A percentile compares a stretch with the other conserved stretches of the same genome.
Evolutionary conservation across 192 early-diverging fungal species (phyloP).

Genomic region (Backusella macrospora): DNA sequence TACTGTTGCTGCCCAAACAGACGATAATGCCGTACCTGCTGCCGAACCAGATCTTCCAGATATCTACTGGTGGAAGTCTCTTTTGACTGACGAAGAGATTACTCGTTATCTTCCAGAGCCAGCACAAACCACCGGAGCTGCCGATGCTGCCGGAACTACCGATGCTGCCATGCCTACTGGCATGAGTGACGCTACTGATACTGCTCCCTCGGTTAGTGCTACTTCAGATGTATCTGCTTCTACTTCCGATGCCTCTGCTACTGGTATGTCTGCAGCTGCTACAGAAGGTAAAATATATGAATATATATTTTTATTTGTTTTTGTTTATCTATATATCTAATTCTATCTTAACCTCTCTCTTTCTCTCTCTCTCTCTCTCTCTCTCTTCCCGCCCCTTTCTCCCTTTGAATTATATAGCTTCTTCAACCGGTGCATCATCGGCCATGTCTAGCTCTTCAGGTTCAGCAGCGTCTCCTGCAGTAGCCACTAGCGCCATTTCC

Average conservation of each 20-base stretch:
- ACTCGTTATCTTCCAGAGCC: not conserved
- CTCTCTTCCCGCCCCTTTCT: not conserved
- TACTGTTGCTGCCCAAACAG: not conserved
- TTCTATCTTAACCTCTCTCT: not conserved
- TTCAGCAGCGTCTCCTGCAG: not conserved
- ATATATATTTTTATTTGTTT: not conserved
- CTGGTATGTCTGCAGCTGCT: not conserved
- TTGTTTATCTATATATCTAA: too few relatives aligned
- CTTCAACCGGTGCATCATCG: slow-evolving; percentile 6
- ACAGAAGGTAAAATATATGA: not conserved
- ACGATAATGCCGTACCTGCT: not conserved
- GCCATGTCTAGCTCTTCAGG: not conserved
- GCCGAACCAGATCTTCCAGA: not conserved
- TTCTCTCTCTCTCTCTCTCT: too few relatives aligned
- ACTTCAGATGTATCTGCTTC: not conserved
- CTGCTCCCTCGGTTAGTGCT: not conserved
- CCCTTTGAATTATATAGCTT: not conserved
- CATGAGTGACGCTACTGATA: not conserved
- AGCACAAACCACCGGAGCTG: not conserved
- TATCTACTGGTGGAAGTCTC: slow-evolving; percentile 24
- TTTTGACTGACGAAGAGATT: not conserved
- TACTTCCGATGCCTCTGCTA: not conserved
- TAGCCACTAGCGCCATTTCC: slow-evolving; percentile 1
- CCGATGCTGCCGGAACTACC: not conserved
- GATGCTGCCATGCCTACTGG: not conserved